Evolutionary conservation across 1,284 basidiomycete genomes (phyloP).

Genomic region (Microbotryomycetes sp.): DNA sequence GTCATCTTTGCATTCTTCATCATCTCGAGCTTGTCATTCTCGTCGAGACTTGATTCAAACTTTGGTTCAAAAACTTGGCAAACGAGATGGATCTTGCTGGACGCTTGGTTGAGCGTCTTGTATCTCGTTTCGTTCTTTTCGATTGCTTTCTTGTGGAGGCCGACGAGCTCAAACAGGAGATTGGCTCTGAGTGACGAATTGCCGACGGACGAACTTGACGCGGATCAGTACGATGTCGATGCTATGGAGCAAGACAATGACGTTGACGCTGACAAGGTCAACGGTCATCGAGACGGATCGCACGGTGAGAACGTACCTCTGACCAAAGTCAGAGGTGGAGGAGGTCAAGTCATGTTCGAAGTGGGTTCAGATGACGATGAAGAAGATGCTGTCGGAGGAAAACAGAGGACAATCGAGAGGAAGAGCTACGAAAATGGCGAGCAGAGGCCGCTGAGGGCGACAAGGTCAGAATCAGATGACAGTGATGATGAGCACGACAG

Average conservation of each 20-base stretch:
- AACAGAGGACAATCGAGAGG: conserved; percentile 20
- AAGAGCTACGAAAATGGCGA: conserved; percentile 1
- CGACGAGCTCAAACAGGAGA: conserved; percentile 84
- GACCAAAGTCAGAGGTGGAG: conserved; percentile 31
- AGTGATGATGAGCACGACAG: conserved; percentile 30
- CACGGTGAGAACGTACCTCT: conserved; percentile 40
- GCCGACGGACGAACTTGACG: conserved; percentile 82
- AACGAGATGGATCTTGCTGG: conserved; percentile 88
- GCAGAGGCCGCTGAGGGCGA: background rate
- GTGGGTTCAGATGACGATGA: conserved; percentile 75
- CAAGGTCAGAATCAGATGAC: conserved; percentile 7
- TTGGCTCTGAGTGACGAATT: conserved; percentile 77
- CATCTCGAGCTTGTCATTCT: conserved; percentile 83
- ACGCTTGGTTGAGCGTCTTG: conserved; percentile 73
- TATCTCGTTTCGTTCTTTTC: conserved; percentile 71
- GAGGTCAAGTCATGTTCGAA: conserved; percentile 80
- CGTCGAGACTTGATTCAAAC: conserved; percentile 80
- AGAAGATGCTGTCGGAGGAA: conserved; percentile 38
- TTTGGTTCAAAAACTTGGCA: conserved; percentile 92
- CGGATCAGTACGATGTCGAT: conserved; percentile 71
- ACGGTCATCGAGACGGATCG: conserved; percentile 19
- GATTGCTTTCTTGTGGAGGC: conserved; percentile 89
- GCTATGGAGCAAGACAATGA: conserved; percentile 43
- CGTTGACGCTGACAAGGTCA: conserved; percentile 13
- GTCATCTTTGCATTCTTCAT: conserved; percentile 81